Conservation (phyloP, 345 rosid species). For the Dovyalis caffra region DNA sequence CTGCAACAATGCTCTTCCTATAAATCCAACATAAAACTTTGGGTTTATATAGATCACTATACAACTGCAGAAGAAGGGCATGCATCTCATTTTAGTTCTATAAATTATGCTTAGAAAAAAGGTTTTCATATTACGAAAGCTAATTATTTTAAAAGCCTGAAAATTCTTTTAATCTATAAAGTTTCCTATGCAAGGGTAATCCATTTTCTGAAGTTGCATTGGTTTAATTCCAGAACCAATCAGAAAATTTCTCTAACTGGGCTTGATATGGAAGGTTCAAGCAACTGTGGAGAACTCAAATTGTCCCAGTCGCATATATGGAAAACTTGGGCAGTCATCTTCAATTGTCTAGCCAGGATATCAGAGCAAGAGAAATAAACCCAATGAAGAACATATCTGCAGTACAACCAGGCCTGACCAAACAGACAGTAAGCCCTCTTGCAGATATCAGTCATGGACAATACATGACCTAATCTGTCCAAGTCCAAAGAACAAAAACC, state of each 20-base stretch:
- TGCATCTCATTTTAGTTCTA: neutral
- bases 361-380: neutral
- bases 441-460: neutral
- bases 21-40: neutral
- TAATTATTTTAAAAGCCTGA: neutral
- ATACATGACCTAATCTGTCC: neutral
- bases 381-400: neutral
- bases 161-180: neutral
- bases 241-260: neutral
- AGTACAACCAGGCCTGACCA: neutral
- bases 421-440: neutral
- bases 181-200: neutral
- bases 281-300: neutral
- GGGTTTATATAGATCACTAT: neutral
- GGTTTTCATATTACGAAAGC: neutral
- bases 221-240: neutral
- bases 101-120: neutral
- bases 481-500: neutral
- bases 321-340: neutral
- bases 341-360: neutral
- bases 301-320: neutral
- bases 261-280: neutral
- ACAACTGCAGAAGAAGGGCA: neutral
- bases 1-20: neutral
- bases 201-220: neutral